phyloP scores from a whole-genome alignment of 371 early-diverging fungal species.

The Chytridium lagenaria region DNA sequence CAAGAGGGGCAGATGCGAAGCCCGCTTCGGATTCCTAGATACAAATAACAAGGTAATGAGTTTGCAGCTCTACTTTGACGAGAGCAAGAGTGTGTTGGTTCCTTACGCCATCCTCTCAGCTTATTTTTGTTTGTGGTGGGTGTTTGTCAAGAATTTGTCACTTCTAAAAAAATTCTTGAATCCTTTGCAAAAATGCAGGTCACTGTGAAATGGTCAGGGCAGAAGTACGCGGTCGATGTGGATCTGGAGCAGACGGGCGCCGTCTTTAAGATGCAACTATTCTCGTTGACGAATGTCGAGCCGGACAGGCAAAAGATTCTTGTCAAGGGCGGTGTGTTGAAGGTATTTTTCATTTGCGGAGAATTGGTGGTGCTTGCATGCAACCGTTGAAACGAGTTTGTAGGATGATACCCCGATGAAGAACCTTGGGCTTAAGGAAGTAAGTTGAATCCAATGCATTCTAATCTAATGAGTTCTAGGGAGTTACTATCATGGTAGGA shows the following conservation, averaged over 20 bases:
- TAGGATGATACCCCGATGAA: slow-evolving; percentile 79
- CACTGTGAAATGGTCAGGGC: slow-evolving; percentile 87
- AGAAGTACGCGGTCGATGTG: slow-evolving; percentile 84
- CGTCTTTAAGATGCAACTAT: slow-evolving; percentile 90
- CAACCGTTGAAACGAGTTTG: not conserved
- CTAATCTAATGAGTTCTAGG: slow-evolving; percentile 51
- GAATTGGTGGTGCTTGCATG: not conserved
- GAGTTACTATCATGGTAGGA: slow-evolving; percentile 2
- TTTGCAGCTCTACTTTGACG: too few species aligned
- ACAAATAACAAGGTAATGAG: too few species aligned
- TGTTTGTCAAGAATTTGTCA: not conserved
- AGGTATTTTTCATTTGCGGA: slow-evolving; percentile 59
- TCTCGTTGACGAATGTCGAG: slow-evolving; percentile 88
- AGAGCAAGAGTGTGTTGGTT: too few species aligned
- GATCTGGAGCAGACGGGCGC: slow-evolving; percentile 79
- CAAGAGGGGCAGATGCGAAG: slow-evolving; percentile 33
- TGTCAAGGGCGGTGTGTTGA: slow-evolving; percentile 92
- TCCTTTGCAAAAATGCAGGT: slow-evolving; percentile 5
- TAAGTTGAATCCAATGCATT: slow-evolving; percentile 31
- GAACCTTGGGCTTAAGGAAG: slow-evolving; percentile 71
- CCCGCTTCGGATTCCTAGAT: slow-evolving; percentile 19
- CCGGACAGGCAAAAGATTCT: slow-evolving; percentile 95
- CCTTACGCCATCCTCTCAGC: not conserved
- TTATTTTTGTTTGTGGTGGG: not conserved
- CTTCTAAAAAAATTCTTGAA: not conserved